Base-by-base conservation (phyloP, 345 rosid genomes). In the Euphorbia peplus region DNA sequence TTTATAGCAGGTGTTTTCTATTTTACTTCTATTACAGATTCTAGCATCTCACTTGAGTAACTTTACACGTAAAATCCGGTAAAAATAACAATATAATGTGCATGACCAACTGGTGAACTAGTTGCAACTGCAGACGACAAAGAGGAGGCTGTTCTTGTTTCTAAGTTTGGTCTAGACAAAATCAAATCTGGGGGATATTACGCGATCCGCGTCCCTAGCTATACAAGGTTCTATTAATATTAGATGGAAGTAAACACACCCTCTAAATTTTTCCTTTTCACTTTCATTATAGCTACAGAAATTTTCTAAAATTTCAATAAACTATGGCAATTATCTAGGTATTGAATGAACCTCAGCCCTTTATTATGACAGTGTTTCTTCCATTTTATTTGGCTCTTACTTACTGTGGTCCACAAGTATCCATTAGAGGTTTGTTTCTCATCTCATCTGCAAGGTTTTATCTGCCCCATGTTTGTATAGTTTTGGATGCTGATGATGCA, bases 41-140 rank as follows among this genome's bases (percentile, higher is more conserved):
- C 30, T 48, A 4, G 46, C 62, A 14, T 55, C 25, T 19, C 30
- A 39, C 29, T 39, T 60, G 4, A 30, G 29, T 41, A 13, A 54
- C 57, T 68, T 42, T 46, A 47, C 44, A 69, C 37, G 10, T n/a
- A 42, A 7, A 39, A 56, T 25, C 5, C 24, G 53, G n/a, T n/a
- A n/a, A n/a, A n/a, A n/a, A n/a, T n/a, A n/a, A n/a, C n/a, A n/a
- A 56, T 61, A 48, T 70, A 73, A 46, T 78, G 69, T 12, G 48
- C 89, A 93, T 97, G 93, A 69, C 91, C 96, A 57, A 78, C 86
- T 0, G 90, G 98, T 70, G 97, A 90, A 76, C 86, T 90, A 9
- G 88, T 90, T 57, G 86, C 86, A 3, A 72, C 75, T 71, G 95
- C 96, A 16, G 83, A 81, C 76, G 92, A 91, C 65, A 86, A 84